Base-by-base conservation (phyloP, 2,329 filamentous ascomycete species). In the Orbilia blumenaviensis region DNA sequence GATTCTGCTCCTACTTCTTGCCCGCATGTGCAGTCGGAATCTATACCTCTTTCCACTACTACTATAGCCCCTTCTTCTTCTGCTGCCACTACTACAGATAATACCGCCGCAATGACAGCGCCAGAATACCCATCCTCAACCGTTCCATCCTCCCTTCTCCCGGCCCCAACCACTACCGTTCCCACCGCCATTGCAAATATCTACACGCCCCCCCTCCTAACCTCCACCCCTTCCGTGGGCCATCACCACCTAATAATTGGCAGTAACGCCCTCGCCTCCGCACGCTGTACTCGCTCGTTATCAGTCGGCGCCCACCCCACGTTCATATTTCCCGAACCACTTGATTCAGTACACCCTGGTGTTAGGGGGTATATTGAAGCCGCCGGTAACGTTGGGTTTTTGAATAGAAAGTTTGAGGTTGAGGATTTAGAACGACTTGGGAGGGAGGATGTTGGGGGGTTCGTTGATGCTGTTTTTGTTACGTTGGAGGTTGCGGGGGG, bases 391-490 rank as follows among this genome's bases (percentile, higher is more conserved):
- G 82, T 83, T 18, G 81, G 82, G 60, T 85, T 83, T 83, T 77
- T 86, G 4, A 81, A 80, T 60, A 81, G 83, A 38, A 81, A 84
- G 0, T 96, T 97, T 29, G 25, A 38, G 5, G 36, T 42, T 1
- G 67, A 66, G 29, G 91, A 97, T 81, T 83, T 97, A 63, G 89
- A 89, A 42, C 89, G 86, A 0, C 84, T 97, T 1, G 95, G 95
- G n/a, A 87, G 95, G 61, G 86, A 89, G 42, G 92, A 96, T 71
- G 90, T 97, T 8, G 89, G 88, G 77, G 81, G 84, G 64, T 88
- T 96, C 3, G 94, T 97, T 14, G 95, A 99, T 82, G 91, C 92
- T 66, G 95, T 99, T 41, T 98, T 98, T 83, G 89, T 98, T 38
- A 97, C 93, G 0, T 25, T 81, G 85, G 23, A 86, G 85, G 41